Percentiles rank a stretch among this genome's conserved stretches.
Conservation (phyloP, 495 filamentous ascomycete genomes). For the Penicillium maclennaniae region DNA sequence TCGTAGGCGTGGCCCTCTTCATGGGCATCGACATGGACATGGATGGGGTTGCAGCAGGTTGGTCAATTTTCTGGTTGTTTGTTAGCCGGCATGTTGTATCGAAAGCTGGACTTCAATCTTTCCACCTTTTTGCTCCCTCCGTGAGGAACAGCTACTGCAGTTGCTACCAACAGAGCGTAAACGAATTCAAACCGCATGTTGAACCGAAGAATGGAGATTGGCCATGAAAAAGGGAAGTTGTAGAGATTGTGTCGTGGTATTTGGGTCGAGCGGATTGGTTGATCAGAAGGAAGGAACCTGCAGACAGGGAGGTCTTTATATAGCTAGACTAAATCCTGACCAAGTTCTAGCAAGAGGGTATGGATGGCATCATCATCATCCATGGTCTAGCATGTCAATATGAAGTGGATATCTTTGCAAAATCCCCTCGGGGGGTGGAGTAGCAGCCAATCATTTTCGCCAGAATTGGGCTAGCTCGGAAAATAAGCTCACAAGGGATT, state of each 20-base stretch:
- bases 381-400: neutral
- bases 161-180: constrained; percentile 3
- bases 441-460: neutral
- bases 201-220: neutral
- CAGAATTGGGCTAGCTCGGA: neutral
- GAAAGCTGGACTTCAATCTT: neutral
- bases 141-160: constrained; percentile 7
- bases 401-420: neutral
- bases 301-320: neutral
- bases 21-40: constrained; percentile 11
- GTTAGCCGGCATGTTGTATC: neutral
- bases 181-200: constrained; percentile 9
- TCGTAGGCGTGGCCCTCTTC: constrained; percentile 6
- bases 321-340: neutral
- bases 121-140: constrained; percentile 7
- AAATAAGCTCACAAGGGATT: neutral
- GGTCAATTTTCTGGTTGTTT: constrained; percentile 1
- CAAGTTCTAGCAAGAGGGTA: neutral
- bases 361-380: neutral
- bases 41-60: neutral
- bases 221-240: too few relatives aligned
- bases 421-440: neutral
- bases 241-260: neutral
- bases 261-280: neutral
- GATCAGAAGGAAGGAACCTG: neutral